A percentile compares a stretch with the other conserved stretches of the same genome.
Evolutionary conservation across 352 stramenopile species (phyloP).

Genomic region (Phytopythium boreale): DNA sequence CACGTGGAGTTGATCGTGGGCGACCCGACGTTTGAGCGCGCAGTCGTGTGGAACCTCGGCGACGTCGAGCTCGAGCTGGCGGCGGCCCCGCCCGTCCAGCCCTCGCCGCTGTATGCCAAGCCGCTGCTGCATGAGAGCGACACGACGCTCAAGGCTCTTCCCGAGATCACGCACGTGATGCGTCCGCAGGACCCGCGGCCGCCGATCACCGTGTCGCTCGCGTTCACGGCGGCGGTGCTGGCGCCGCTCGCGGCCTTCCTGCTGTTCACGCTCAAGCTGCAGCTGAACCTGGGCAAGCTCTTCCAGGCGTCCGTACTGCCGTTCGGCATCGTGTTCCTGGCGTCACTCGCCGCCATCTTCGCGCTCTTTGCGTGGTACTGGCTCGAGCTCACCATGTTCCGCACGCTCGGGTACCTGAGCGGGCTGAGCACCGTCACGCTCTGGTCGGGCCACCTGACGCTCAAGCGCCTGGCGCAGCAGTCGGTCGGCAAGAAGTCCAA

Average conservation of each 20-base stretch:
- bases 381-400: slow-evolving; percentile 89
- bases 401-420: slow-evolving; percentile 69
- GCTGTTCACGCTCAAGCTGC: slow-evolving; percentile 52
- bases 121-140: slow-evolving; percentile 85
- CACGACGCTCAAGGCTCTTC: slow-evolving; percentile 79
- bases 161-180: slow-evolving; percentile 88
- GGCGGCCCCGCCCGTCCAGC: slow-evolving; percentile 46
- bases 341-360: slow-evolving; percentile 68
- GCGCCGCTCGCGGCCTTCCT: slow-evolving; percentile 58
- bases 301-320: slow-evolving; percentile 62
- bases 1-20: slow-evolving; percentile 72
- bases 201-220: slow-evolving; percentile 59
- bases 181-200: slow-evolving; percentile 67
- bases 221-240: slow-evolving; percentile 64
- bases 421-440: slow-evolving; percentile 57
- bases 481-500: slow-evolving; percentile 48
- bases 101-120: slow-evolving; percentile 86
- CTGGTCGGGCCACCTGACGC: slow-evolving; percentile 68
- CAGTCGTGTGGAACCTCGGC: slow-evolving; percentile 72
- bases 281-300: slow-evolving; percentile 66
- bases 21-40: slow-evolving; percentile 73
- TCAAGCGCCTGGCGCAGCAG: slow-evolving; percentile 65
- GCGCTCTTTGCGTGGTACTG: slow-evolving; percentile 85
- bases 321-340: slow-evolving; percentile 71
- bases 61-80: slow-evolving; percentile 64